phyloP scores from a whole-genome alignment of 306 rosid species.

The Vicia villosa region DNA sequence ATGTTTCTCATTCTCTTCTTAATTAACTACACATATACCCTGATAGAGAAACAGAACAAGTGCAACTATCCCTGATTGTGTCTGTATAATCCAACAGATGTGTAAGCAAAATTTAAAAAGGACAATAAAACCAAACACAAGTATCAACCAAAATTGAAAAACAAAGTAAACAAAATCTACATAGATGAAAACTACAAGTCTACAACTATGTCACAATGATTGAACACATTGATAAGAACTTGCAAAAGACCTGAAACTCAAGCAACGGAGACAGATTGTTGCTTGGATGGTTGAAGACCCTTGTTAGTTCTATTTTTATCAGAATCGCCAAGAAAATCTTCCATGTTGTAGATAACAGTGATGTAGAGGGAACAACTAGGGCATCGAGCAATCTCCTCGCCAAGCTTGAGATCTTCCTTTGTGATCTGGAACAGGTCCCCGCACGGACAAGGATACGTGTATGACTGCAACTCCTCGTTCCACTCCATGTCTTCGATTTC shows the following conservation, averaged over 20 bases:
- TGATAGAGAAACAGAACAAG: too few species aligned
- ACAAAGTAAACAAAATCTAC: not conserved
- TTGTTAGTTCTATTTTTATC: slow-evolving; percentile 48
- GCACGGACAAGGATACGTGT: slow-evolving; percentile 93
- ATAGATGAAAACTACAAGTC: not conserved
- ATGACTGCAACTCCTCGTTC: slow-evolving; percentile 78
- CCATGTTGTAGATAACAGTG: slow-evolving; percentile 83
- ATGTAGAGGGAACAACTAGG: slow-evolving; percentile 97
- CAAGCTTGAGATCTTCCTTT: slow-evolving; percentile 80
- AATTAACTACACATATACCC: not conserved
- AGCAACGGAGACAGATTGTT: slow-evolving; percentile 61
- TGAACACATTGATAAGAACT: not conserved
- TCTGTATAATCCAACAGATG: slow-evolving; percentile 1
- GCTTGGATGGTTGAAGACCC: slow-evolving; percentile 47
- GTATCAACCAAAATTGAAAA: not conserved
- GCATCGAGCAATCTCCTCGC: slow-evolving; percentile 96
- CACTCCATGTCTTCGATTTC: slow-evolving; percentile 99
- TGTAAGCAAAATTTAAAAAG: not conserved
- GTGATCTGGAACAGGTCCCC: slow-evolving; percentile 95
- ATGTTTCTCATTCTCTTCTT: not conserved
- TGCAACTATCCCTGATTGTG: not conserved
- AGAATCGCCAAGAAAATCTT: slow-evolving; percentile 59
- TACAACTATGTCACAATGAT: not conserved
- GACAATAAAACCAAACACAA: not conserved
- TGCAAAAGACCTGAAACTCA: slow-evolving; percentile 49